Conservation (phyloP, 2,329 filamentous ascomycete genomes). For the Exserohilum rostratum region DNA sequence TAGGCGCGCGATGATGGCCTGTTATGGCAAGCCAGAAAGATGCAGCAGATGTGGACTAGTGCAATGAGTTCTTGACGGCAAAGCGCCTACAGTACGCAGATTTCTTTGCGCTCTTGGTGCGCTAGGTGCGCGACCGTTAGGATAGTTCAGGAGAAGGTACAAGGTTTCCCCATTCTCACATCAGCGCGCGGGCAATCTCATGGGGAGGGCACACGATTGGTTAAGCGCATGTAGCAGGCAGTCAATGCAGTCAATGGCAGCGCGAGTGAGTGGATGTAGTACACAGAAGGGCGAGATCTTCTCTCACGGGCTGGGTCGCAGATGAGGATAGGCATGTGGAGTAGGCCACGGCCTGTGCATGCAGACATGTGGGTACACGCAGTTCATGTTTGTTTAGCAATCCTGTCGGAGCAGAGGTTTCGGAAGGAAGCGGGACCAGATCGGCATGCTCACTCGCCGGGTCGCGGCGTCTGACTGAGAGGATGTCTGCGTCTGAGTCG, state of each 20-base stretch:
- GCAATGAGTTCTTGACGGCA: not conserved
- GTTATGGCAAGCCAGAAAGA: not conserved
- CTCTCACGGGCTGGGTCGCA: too few species aligned
- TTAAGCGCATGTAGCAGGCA: too few species aligned
- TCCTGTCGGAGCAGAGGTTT: not conserved
- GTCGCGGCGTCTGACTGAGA: not conserved
- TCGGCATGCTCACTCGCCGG: not conserved
- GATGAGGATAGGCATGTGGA: too few species aligned
- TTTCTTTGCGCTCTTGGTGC: not conserved
- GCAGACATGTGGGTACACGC: too few species aligned
- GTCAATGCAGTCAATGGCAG: too few species aligned
- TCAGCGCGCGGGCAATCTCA: too few species aligned
- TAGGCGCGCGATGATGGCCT: constrained; percentile 9
- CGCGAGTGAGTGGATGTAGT: too few species aligned
- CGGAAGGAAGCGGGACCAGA: not conserved
- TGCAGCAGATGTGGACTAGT: not conserved
- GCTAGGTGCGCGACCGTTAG: too few species aligned
- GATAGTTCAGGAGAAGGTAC: not conserved
- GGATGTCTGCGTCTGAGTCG: not conserved
- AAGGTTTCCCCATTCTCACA: not conserved
- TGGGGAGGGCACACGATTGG: too few species aligned
- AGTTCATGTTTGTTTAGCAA: not conserved
- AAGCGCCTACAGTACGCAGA: not conserved
- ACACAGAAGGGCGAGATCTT: too few species aligned
- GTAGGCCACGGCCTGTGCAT: too few species aligned